A percentile compares a stretch with the other conserved stretches of the same genome.
These are phyloP conservation scores for Sherardia arvensis DNA, from an alignment of 257 asterid species.

Conservation along the genomic window DNA sequence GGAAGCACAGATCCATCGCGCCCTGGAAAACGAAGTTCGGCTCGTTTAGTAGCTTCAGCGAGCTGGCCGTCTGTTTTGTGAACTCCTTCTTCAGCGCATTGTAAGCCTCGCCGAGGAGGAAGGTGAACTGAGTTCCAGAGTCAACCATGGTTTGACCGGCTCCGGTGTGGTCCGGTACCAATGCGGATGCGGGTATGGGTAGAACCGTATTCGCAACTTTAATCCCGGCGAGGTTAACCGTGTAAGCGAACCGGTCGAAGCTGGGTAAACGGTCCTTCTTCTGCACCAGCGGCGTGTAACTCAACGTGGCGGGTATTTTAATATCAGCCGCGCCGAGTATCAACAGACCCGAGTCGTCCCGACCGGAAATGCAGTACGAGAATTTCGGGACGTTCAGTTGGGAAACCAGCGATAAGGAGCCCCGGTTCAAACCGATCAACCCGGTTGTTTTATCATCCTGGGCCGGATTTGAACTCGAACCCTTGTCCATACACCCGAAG, in stretches of 20 bases:
- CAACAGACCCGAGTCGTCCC: conserved; percentile 51
- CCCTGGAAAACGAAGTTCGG: conserved; percentile 67
- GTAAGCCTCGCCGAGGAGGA: conserved; percentile 56
- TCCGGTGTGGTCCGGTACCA: conserved; percentile 70
- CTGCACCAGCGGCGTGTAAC: conserved; percentile 53
- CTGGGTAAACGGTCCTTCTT: conserved; percentile 54
- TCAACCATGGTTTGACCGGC: conserved; percentile 91
- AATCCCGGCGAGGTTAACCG: conserved; percentile 62
- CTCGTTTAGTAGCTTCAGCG: conserved; percentile 31
- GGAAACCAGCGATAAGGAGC: conserved; percentile 55
- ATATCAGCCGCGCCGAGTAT: conserved; percentile 47
- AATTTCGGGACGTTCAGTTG: conserved; percentile 52
- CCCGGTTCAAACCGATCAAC: conserved; percentile 69
- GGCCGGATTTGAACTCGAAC: conserved; percentile 48
- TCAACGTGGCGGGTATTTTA: conserved; percentile 41
- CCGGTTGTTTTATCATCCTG: conserved; percentile 50
- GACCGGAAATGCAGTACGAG: conserved; percentile 71
- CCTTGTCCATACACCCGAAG: conserved; percentile 77
- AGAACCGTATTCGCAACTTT: conserved; percentile 38
- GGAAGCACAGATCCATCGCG: conserved; percentile 69
- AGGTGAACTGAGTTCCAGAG: conserved; percentile 80
- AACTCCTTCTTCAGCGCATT: conserved; percentile 46
- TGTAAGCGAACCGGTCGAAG: conserved; percentile 64
- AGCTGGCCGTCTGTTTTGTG: conserved; percentile 36
- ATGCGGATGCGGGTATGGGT: conserved; percentile 37